Conservation (phyloP, 83 land plant genomes). For the Picea abies region DNA sequence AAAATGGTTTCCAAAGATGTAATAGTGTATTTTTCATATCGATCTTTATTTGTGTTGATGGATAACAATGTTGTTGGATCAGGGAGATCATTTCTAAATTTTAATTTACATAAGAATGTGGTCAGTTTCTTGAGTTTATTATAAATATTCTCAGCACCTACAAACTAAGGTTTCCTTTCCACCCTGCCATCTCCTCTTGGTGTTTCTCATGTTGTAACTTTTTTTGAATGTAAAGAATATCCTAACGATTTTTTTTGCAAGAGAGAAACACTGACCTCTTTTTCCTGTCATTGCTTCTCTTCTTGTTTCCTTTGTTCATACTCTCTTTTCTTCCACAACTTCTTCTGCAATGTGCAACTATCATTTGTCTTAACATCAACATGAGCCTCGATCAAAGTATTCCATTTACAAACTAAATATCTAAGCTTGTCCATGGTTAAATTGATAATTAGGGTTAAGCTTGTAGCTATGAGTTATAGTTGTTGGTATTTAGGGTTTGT, state of each 20-base stretch:
- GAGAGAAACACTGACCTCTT: conserved; percentile 36
- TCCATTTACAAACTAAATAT: too few species aligned
- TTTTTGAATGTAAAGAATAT: background rate
- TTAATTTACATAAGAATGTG: conserved; percentile 73
- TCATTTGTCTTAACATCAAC: too few species aligned
- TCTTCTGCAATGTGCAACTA: conserved; percentile 21
- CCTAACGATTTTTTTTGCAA: conserved; percentile 40
- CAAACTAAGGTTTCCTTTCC: conserved; percentile 42
- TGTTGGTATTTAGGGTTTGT: too few species aligned
- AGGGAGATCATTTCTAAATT: background rate
- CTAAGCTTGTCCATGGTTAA: too few species aligned
- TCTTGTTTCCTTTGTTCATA: conserved; percentile 54
- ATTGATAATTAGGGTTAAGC: too few species aligned
- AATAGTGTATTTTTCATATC: too few species aligned
- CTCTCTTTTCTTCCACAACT: conserved; percentile 60
- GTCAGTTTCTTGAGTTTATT: conserved; percentile 75
- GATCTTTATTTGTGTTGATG: too few species aligned
- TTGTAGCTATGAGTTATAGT: too few species aligned
- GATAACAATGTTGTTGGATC: too few species aligned
- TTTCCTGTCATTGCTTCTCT: conserved; percentile 45
- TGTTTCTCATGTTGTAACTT: conserved; percentile 15
- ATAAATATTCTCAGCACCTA: conserved; percentile 54
- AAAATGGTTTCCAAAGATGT: too few species aligned
- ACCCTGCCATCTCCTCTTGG: conserved; percentile 35
- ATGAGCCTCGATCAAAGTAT: too few species aligned